Conservation (phyloP, 306 rosid species). For the Malus orientalis region DNA sequence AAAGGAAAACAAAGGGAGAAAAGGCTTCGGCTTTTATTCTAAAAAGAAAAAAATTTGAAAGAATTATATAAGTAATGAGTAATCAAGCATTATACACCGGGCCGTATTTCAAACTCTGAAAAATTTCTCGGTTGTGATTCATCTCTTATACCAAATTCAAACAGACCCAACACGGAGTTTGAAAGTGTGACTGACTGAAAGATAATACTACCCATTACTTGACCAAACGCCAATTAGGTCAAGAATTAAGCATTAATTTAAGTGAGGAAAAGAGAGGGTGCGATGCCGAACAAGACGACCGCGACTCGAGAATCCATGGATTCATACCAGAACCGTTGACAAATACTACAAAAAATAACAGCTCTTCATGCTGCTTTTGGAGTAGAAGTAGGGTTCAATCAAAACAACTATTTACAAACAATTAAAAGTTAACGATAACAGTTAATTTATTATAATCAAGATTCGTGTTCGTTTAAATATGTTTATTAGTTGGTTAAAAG, state of each 20-base stretch:
- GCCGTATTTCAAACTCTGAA: no score
- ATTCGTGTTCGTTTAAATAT: not conserved
- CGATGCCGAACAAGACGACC: not conserved
- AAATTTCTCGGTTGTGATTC: no score
- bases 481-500: no score
- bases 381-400: not conserved
- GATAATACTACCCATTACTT: not conserved
- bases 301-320: not conserved
- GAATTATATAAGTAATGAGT: no score
- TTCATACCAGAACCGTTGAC: conserved; percentile 21
- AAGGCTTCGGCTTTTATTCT: no score
- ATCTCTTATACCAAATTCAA: not conserved
- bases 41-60: no score
- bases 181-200: not conserved
- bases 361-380: not conserved
- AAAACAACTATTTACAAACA: not conserved
- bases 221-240: not conserved
- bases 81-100: no score
- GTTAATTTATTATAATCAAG: not conserved
- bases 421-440: no score
- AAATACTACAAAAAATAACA: not conserved
- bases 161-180: conserved; percentile 13
- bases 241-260: not conserved
- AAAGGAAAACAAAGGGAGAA: no score
- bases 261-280: not conserved